Conservation (phyloP, 208 protist species). For the Leishmania braziliensis region DNA sequence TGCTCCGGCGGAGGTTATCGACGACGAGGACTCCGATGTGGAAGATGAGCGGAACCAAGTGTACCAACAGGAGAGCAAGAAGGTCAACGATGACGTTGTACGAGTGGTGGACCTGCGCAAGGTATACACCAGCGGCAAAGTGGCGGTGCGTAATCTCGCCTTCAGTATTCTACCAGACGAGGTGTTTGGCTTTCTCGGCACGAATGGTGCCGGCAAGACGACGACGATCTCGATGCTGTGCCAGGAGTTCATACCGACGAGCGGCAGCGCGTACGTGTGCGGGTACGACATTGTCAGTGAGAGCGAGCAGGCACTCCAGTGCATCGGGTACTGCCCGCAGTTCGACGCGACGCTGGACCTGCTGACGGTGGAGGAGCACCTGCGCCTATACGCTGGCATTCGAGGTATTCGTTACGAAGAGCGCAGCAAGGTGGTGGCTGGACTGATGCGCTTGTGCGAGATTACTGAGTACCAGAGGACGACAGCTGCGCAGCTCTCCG, state of each 20-base stretch:
- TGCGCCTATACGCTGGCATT: slow-evolving; percentile 35
- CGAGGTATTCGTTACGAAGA: slow-evolving; percentile 3
- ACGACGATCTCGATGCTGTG: slow-evolving; percentile 82
- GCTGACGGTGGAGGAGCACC: slow-evolving; percentile 90
- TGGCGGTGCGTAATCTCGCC: slow-evolving; percentile 68
- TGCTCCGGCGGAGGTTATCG: slow-evolving; percentile 31
- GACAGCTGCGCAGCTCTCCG: not conserved
- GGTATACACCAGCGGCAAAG: slow-evolving; percentile 65
- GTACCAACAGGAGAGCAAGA: slow-evolving; percentile 34
- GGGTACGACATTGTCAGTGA: slow-evolving; percentile 60
- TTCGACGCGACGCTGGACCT: slow-evolving; percentile 91
- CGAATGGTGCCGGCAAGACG: slow-evolving; percentile 91
- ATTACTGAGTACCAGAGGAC: slow-evolving; percentile 35
- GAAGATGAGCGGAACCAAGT: slow-evolving; percentile 56
- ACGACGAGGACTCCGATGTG: slow-evolving; percentile 52
- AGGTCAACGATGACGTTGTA: slow-evolving; percentile 45
- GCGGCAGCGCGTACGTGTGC: slow-evolving; percentile 63
- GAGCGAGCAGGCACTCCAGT: slow-evolving; percentile 46
- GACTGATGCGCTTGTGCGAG: slow-evolving; percentile 37
- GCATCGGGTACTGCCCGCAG: slow-evolving; percentile 93
- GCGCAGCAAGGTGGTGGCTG: slow-evolving; percentile 23
- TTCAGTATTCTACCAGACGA: slow-evolving; percentile 74
- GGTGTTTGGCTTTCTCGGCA: slow-evolving; percentile 89
- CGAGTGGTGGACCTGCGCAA: slow-evolving; percentile 72
- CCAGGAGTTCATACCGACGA: slow-evolving; percentile 74